Evolutionary conservation across 306 rosid genomes (phyloP).

Genomic region (Albizia julibrissin): DNA sequence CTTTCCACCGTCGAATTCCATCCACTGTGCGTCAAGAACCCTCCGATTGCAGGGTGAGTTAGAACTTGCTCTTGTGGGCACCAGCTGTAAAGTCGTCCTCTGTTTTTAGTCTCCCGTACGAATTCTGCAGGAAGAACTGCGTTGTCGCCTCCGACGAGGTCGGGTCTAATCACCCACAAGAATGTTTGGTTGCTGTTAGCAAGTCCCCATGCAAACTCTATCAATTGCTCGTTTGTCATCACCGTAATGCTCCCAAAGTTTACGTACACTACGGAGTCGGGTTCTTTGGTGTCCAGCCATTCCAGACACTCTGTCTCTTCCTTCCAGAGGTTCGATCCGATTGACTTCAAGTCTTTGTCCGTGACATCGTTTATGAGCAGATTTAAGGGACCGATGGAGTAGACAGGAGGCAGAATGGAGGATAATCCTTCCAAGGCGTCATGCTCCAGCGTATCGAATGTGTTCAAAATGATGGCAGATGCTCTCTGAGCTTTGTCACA

Average conservation of each 20-base stretch:
- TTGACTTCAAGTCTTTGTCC: not conserved
- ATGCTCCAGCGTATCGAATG: not conserved
- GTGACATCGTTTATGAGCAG: conserved; percentile 35
- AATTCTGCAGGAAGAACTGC: conserved; percentile 49
- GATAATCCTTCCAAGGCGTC: not conserved
- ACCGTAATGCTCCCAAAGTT: conserved; percentile 75
- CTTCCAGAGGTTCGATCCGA: conserved; percentile 69
- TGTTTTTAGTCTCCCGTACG: conserved; percentile 31
- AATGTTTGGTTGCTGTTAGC: conserved; percentile 52
- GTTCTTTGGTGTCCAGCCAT: conserved; percentile 56
- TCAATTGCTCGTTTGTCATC: conserved; percentile 51
- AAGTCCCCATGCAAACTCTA: conserved; percentile 79
- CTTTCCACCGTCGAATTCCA: conserved; percentile 87
- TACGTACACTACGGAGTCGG: conserved; percentile 58
- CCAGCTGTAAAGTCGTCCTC: conserved; percentile 56
- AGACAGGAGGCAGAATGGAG: conserved; percentile 46
- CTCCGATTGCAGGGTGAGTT: conserved; percentile 57
- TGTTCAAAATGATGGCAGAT: not conserved
- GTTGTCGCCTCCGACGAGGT: conserved; percentile 44
- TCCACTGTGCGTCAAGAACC: conserved; percentile 69
- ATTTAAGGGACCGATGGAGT: conserved; percentile 64
- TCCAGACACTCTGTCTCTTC: conserved; percentile 57
- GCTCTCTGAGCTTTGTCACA: not conserved
- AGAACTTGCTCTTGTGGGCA: conserved; percentile 68
- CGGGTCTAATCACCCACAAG: conserved; percentile 65